These are phyloP conservation scores for Wickerhamiella lipophila DNA, from an alignment of 805 yeast species.

Conservation along the genomic window DNA sequence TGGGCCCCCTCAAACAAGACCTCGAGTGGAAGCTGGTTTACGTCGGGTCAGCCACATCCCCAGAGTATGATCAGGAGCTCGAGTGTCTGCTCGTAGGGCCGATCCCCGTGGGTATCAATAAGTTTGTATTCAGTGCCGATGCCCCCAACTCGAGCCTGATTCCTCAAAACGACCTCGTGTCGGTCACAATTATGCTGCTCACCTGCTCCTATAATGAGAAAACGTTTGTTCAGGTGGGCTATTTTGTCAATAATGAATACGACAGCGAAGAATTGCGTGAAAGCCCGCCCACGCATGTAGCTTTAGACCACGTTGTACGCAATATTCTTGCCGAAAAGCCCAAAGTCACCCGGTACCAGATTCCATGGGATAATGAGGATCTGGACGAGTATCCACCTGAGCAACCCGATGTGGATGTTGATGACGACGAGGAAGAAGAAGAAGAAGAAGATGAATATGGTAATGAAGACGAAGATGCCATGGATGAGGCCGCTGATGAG, in stretches of 20 bases:
- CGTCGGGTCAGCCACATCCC: conserved; percentile 87
- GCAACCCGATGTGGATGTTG: conserved; percentile 21
- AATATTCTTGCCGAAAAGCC: conserved; percentile 96
- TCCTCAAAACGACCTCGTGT: conserved; percentile 89
- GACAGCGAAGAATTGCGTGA: conserved; percentile 87
- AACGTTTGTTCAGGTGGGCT: conserved; percentile 94
- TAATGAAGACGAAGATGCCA: conserved; percentile 19
- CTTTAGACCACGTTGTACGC: conserved; percentile 85
- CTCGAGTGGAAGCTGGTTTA: conserved; percentile 95
- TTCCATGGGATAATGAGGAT: conserved; percentile 53
- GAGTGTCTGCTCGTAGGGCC: conserved; percentile 98
- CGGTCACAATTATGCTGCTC: conserved; percentile 84
- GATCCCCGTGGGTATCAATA: conserved; percentile 92
- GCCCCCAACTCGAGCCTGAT: conserved; percentile 94
- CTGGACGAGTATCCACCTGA: conserved; percentile 23
- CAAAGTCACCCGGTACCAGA: conserved; percentile 89
- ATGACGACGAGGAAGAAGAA: conserved; percentile 14
- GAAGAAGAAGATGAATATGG: conserved; percentile 12
- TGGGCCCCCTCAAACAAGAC: conserved; percentile 83
- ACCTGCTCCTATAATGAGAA: conserved; percentile 88
- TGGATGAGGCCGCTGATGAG: conserved; percentile 9
- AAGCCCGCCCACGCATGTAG: conserved; percentile 87
- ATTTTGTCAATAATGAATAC: conserved; percentile 94
- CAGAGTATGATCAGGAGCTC: conserved; percentile 92
- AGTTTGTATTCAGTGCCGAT: conserved; percentile 85